Conservation (phyloP, 2,329 filamentous ascomycete genomes). For the Hymenoscyphus linearis region DNA sequence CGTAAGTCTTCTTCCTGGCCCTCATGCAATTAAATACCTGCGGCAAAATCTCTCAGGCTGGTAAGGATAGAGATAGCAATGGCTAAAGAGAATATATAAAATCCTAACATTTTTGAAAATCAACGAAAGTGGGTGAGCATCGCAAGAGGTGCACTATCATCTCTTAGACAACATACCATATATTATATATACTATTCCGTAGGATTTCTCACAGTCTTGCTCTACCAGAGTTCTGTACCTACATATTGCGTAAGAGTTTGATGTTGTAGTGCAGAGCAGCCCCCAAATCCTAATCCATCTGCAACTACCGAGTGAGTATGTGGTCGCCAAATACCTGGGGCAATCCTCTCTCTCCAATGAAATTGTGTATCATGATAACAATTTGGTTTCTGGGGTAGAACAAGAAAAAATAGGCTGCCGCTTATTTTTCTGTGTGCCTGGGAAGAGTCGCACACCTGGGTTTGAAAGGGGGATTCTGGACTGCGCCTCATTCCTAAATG, state of each 20-base stretch:
- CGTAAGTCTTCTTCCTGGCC: background rate
- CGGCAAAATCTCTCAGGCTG: background rate
- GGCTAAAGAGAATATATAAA: background rate
- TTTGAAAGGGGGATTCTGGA: background rate
- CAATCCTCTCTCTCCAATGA: background rate
- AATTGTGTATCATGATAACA: background rate
- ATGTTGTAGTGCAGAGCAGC: background rate
- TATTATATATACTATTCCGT: background rate
- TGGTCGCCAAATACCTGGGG: background rate
- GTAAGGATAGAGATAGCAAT: background rate
- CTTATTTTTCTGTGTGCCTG: background rate
- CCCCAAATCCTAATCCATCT: background rate
- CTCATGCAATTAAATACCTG: background rate
- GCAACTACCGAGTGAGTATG: background rate
- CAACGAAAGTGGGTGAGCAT: background rate
- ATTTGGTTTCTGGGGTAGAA: background rate
- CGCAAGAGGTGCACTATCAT: background rate
- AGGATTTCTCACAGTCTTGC: background rate
- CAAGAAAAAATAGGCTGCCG: background rate
- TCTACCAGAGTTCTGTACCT: background rate
- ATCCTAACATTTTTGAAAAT: background rate
- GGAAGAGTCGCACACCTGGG: background rate
- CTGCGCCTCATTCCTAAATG: background rate
- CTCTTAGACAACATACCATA: background rate
- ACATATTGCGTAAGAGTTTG: background rate